phyloP scores from a whole-genome alignment of 768 basidiomycete genomes.

The Xerocomus potaroensis region DNA sequence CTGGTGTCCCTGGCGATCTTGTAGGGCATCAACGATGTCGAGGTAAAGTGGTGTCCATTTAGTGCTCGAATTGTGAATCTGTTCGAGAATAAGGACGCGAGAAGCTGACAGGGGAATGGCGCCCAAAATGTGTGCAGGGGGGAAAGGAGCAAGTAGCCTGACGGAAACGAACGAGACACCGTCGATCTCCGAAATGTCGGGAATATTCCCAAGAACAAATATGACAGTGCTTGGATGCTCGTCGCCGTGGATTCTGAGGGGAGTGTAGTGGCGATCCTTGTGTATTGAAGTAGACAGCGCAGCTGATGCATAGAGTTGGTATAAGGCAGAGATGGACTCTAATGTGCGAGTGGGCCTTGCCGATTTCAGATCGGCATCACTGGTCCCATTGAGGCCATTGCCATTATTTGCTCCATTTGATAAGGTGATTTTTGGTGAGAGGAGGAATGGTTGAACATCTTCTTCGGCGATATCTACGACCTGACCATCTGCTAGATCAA shows the following conservation, averaged over 20 bases:
- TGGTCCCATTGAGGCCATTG: too few relatives aligned
- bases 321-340: conserved; percentile 29
- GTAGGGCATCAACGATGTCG: conserved; percentile 71
- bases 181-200: conserved; percentile 42
- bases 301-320: conserved; percentile 63
- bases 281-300: conserved; percentile 61
- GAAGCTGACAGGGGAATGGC: conserved; percentile 59
- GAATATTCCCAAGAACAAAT: conserved; percentile 59
- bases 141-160: conserved; percentile 65
- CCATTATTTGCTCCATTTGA: conserved; percentile 37
- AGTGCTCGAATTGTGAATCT: conserved; percentile 67
- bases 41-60: conserved; percentile 89
- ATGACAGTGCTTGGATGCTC: conserved; percentile 61
- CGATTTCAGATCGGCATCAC: background rate
- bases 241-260: conserved; percentile 50
- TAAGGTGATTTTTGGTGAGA: conserved; percentile 36
- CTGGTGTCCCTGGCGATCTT: conserved; percentile 48
- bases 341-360: background rate
- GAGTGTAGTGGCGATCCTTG: conserved; percentile 55
- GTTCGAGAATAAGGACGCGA: conserved; percentile 79
- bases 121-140: conserved; percentile 49
- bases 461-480: conserved; percentile 55
- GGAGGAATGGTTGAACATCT: conserved; percentile 56
- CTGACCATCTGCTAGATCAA: conserved; percentile 38
- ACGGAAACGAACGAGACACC: conserved; percentile 62